These are phyloP conservation scores for Aspergillus kassunensis DNA, from an alignment of 495 filamentous ascomycete genomes.

Conservation along the genomic window DNA sequence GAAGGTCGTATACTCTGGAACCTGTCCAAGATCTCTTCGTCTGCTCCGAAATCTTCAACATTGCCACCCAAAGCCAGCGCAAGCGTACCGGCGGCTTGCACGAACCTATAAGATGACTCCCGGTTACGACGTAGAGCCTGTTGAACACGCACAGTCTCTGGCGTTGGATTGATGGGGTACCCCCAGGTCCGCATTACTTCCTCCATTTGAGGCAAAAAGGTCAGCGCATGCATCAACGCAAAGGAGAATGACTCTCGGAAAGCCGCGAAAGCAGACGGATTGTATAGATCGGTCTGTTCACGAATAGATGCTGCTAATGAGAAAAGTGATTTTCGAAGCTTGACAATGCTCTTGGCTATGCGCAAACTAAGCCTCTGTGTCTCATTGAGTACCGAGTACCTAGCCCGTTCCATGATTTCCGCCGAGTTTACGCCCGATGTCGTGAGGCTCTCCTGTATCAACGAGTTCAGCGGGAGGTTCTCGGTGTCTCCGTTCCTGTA, in stretches of 20 bases:
- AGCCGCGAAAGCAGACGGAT: slow-evolving; percentile 23
- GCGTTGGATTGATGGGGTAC: slow-evolving; percentile 55
- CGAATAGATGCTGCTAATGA: slow-evolving; percentile 37
- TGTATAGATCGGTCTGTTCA: slow-evolving; percentile 20
- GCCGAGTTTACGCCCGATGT: slow-evolving; percentile 16
- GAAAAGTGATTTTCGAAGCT: slow-evolving; percentile 57
- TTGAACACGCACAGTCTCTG: slow-evolving; percentile 51
- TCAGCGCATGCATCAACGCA: slow-evolving; percentile 46
- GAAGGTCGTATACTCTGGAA: slow-evolving; percentile 46
- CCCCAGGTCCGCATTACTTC: slow-evolving; percentile 52
- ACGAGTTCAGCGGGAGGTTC: slow-evolving; percentile 42
- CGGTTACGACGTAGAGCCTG: slow-evolving; percentile 55
- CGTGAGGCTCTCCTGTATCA: slow-evolving; percentile 27
- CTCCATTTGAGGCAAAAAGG: slow-evolving; percentile 51
- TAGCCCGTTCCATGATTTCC: slow-evolving; percentile 35
- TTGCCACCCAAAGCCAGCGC: slow-evolving; percentile 50
- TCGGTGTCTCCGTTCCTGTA: slow-evolving; percentile 62
- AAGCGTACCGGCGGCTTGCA: slow-evolving; percentile 64
- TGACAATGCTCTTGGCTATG: slow-evolving; percentile 54
- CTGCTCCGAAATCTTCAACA: slow-evolving; percentile 30
- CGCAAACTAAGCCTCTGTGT: slow-evolving; percentile 48
- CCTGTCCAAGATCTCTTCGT: slow-evolving; percentile 24
- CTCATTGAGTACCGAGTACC: slow-evolving; percentile 44
- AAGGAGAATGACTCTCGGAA: slow-evolving; percentile 44
- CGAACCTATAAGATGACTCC: slow-evolving; percentile 57